Evolutionary conservation across 208 protist genomes (phyloP).

Genomic region (Leptomonas pyrrhocoris): DNA sequence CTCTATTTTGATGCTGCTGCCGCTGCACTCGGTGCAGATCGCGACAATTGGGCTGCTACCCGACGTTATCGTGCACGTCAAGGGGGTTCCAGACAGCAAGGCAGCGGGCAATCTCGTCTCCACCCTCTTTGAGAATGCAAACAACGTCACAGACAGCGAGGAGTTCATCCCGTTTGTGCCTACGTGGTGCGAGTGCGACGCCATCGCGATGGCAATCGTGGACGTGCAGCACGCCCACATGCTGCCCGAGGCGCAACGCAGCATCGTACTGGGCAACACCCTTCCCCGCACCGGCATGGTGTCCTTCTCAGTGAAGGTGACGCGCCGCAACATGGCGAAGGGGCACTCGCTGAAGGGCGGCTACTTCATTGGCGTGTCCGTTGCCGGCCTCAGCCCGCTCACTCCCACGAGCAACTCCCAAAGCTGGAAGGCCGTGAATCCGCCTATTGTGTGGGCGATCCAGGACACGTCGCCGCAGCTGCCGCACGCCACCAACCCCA

Average conservation of each 20-base stretch:
- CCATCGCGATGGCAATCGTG: slow-evolving; percentile 74
- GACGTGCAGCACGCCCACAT: slow-evolving; percentile 78
- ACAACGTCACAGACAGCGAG: slow-evolving; percentile 33
- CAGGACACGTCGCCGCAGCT: slow-evolving; percentile 91
- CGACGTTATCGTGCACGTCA: slow-evolving; percentile 80
- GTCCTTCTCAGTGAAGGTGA: slow-evolving; percentile 86
- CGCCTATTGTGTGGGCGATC: slow-evolving; percentile 89
- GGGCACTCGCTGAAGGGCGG: slow-evolving; percentile 90
- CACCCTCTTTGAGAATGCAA: slow-evolving; percentile 82
- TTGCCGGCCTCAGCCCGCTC: slow-evolving; percentile 67
- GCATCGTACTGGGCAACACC: slow-evolving; percentile 82
- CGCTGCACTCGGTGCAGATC: slow-evolving; percentile 84
- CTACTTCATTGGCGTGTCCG: slow-evolving; percentile 87
- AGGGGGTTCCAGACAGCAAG: slow-evolving; percentile 46
- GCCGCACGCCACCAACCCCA: slow-evolving; percentile 88
- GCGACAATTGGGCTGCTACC: slow-evolving; percentile 80
- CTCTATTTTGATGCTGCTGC: slow-evolving; percentile 81
- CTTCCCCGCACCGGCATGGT: slow-evolving; percentile 81
- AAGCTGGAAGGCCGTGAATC: slow-evolving; percentile 87
- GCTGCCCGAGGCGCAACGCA: slow-evolving; percentile 82
- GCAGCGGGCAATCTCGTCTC: slow-evolving; percentile 58
- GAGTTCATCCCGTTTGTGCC: slow-evolving; percentile 74
- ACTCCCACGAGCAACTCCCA: slow-evolving; percentile 84
- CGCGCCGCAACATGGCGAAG: slow-evolving; percentile 76
- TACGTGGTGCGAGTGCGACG: slow-evolving; percentile 81